These are phyloP conservation scores for Wallacemonas sp. DNA, from an alignment of 208 protist genomes.

Conservation along the genomic window DNA sequence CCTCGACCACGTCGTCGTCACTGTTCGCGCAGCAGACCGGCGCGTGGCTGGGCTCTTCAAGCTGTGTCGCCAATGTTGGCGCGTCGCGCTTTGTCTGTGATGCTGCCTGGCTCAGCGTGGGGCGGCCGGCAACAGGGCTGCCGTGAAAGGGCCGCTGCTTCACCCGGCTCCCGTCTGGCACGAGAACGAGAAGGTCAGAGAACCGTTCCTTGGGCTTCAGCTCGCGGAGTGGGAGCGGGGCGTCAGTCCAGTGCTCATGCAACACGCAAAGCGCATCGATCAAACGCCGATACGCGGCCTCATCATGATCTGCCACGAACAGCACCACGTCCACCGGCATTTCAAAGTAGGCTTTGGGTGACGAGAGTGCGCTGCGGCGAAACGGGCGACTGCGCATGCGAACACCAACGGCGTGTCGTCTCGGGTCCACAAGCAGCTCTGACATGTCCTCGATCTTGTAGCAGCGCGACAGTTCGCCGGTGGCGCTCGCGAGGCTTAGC, in stretches of 20 bases:
- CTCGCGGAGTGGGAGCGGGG: constrained; percentile 20
- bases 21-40: neutral
- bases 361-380: constrained; percentile 2
- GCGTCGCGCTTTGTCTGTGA: neutral
- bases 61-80: neutral
- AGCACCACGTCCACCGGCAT: constrained; percentile 51
- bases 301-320: constrained; percentile 5
- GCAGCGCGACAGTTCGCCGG: constrained; percentile 28
- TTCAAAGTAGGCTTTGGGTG: constrained; percentile 29
- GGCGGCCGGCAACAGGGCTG: neutral
- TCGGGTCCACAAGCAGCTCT: constrained; percentile 23
- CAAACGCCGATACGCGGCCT: constrained; percentile 4
- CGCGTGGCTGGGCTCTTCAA: constrained; percentile 4
- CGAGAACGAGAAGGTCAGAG: constrained; percentile 25
- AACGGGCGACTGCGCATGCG: constrained; percentile 39
- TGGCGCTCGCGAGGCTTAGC: constrained; percentile 25
- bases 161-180: constrained; percentile 37
- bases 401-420: constrained; percentile 24
- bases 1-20: neutral
- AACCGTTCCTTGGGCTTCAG: constrained; percentile 20
- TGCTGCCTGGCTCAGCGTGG: neutral
- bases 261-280: constrained; percentile 17
- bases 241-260: constrained; percentile 14
- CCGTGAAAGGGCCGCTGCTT: constrained; percentile 16
- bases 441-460: constrained; percentile 43